These are phyloP conservation scores for Camellia lanceoleosa DNA, from an alignment of 148 eudicot species.

Conservation along the genomic window DNA sequence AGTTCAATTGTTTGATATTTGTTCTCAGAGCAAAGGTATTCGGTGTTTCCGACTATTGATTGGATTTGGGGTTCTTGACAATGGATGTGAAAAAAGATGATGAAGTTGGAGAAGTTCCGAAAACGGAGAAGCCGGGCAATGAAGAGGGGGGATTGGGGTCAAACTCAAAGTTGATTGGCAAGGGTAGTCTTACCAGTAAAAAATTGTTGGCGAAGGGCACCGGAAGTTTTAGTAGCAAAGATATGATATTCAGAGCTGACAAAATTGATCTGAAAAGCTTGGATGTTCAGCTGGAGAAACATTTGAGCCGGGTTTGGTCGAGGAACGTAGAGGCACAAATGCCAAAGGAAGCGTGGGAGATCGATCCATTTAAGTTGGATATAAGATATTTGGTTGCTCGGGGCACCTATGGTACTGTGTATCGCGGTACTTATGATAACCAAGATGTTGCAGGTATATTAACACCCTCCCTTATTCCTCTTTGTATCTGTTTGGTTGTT, in stretches of 20 bases:
- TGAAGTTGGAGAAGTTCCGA: constrained; percentile 28
- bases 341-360: constrained; percentile 81
- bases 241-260: constrained; percentile 70
- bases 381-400: constrained; percentile 58
- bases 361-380: constrained; percentile 65
- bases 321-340: constrained; percentile 25
- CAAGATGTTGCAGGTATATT: constrained; percentile 85
- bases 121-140: constrained; percentile 10
- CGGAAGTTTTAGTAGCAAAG: constrained; percentile 52
- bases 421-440: constrained; percentile 66
- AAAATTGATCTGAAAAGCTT: constrained; percentile 68
- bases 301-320: constrained; percentile 53
- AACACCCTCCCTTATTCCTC: background rate
- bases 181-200: constrained; percentile 42
- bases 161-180: constrained; percentile 50
- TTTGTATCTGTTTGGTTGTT: background rate
- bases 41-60: background rate
- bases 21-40: background rate
- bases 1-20: constrained; percentile 5
- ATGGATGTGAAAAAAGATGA: constrained; percentile 38
- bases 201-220: constrained; percentile 27
- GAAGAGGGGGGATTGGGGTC: constrained; percentile 18
- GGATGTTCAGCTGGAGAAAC: constrained; percentile 67
- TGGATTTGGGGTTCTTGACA: background rate
- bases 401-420: constrained; percentile 86